Base-by-base conservation (phyloP, 768 basidiomycete genomes). In the Chlorophyllum brunneum region DNA sequence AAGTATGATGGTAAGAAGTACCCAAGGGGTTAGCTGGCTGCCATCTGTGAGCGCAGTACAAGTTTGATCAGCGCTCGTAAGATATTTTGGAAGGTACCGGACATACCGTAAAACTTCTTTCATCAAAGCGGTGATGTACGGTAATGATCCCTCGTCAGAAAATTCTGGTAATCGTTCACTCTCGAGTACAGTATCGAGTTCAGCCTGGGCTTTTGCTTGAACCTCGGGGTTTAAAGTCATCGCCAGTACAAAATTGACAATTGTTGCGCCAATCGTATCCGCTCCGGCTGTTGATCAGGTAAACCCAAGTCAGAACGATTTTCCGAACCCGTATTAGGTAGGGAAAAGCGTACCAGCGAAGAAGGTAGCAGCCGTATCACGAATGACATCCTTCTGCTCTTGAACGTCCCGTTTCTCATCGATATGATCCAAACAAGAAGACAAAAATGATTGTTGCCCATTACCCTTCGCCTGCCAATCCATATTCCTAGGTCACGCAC, bases 301-400 rank as follows among this genome's bases (percentile, higher is more conserved):
- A 58, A 58, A 33, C 40, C 18, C 51, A 27, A 20, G n/a, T 37
- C 4, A 47, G n/a, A 31, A 37, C 8, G 27, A 5, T 16, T 16
- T 31, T 45, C 18, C 7, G n/a, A n/a, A 34, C 30, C 7, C 4
- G 15, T 8, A 26, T 15, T 40, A 33, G 13, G 18, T 11, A 34
- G 29, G 37, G n/a, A 24, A 29, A 24, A 13, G 9, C 34, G 26
- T 52, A 70, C 70, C 65, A 30, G 57, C 62, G 29, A 66, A 67
- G 18, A 76, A 65, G 4, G 67, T 71, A 1, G 68, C 75, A 2
- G 73, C 75, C 1, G 69, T 71, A 29, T 76, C 75, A 24, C 71
- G 57, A 22, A 69, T 66, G 20, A 61, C 54, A 13, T 63, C 55
- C 33, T 55, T 50, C 42, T 60, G 55, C 29, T 63, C 56, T 10